Percentiles rank a stretch among this genome's conserved stretches.
phyloP scores from a whole-genome alignment of 129 eudicot genomes.

The Deinandra increscens region DNA sequence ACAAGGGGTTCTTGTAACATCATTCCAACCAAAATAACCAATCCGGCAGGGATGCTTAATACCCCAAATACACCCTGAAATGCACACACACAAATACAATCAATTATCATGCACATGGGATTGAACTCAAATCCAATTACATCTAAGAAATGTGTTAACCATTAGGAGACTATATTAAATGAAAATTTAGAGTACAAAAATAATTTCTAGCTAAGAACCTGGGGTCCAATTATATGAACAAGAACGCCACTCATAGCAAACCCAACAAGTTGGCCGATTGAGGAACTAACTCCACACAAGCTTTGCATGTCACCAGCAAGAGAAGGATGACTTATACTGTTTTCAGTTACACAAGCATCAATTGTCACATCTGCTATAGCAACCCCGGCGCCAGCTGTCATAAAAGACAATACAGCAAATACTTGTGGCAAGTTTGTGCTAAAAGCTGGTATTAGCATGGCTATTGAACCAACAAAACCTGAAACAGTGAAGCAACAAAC shows the following conservation, averaged over 20 bases:
- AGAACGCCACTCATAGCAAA: conserved; percentile 72
- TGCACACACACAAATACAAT: neutral
- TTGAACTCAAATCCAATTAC: conserved; percentile 1
- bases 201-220: conserved; percentile 41
- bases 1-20: conserved; percentile 64
- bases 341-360: conserved; percentile 93
- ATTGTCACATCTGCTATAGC: conserved; percentile 94
- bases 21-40: conserved; percentile 63
- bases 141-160: neutral
- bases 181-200: conserved; percentile 4
- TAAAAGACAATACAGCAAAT: conserved; percentile 64
- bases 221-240: conserved; percentile 72
- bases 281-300: conserved; percentile 73
- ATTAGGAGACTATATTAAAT: neutral
- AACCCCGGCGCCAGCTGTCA: conserved; percentile 77
- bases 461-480: conserved; percentile 58
- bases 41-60: conserved; percentile 62
- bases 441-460: conserved; percentile 68
- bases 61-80: conserved; percentile 77
- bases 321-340: conserved; percentile 70
- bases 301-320: conserved; percentile 97
- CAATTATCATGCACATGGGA: neutral
- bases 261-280: conserved; percentile 72
- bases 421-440: conserved; percentile 48
- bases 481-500: conserved; percentile 15